Evolutionary conservation across 1,139 yeast species (phyloP), one percentile per base, ranked within the genome.

Genomic region (Taphrina deformans): DNA sequence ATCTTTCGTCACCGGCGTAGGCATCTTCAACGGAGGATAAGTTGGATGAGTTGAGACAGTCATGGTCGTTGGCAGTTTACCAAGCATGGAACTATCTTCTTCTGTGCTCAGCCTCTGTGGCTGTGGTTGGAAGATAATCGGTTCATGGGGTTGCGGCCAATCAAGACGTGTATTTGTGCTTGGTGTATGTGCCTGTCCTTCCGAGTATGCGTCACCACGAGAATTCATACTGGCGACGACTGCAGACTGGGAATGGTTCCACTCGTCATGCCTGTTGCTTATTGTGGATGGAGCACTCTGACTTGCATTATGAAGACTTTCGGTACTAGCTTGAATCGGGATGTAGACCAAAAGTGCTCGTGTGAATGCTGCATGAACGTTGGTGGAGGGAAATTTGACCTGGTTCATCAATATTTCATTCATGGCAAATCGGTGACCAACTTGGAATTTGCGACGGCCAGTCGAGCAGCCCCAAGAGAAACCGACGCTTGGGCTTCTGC

Each of bases 401-500:
- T 58, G 33, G 10, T 0, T 21, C n/a, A 26, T 31, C 44, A 23
- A 35, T 48, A 18, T 10, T n/a, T n/a, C n/a, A n/a, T n/a, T n/a
- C n/a, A n/a, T n/a, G n/a, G n/a, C n/a, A n/a, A n/a, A n/a, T n/a
- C n/a, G n/a, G 27, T 4, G n/a, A 44, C 26, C n/a, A 6, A 21
- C 48, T 41, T 59, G 63, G 29, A 48, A 59, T 27, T 59, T 59
- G 27, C 50, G 35, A 12, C 24, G 9, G 7, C n/a, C 35, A 16
- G 29, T 27, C 6, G 24, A 29, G 29, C 14, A 29, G 4, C 21
- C 38, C 63, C 63, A 50, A 10, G 40, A 23, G 24, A 59, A 50
- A 23, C 63, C 63, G 14, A 59, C 55, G 33, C 27, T 7, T 9
- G 63, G 63, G 12, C 26, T 23, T 29, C 40, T 59, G 56, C 56